These are phyloP conservation scores for Sugiyamaella chiloensis DNA, from an alignment of 805 yeast species.

Conservation along the genomic window DNA sequence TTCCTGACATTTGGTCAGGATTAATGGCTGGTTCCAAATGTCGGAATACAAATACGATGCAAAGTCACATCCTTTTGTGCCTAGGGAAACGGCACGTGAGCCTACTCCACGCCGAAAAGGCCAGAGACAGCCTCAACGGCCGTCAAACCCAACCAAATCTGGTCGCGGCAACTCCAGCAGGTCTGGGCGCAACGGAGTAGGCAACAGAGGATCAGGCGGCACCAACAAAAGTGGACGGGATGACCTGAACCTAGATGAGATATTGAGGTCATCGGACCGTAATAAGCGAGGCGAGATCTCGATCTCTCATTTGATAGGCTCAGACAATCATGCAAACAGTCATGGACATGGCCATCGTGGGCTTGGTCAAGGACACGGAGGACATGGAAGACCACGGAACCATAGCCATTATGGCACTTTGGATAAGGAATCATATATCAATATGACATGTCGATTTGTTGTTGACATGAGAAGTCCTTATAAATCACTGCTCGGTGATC, in stretches of 20 bases:
- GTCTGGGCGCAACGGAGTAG: too few relatives aligned
- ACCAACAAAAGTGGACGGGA: background rate
- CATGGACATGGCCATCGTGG: background rate
- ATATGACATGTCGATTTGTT: slow-evolving; percentile 79
- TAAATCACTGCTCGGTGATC: slow-evolving; percentile 59
- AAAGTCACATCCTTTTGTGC: slow-evolving; percentile 12
- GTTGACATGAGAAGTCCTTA: slow-evolving; percentile 63
- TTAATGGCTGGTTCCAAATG: too few relatives aligned
- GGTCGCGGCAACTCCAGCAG: too few relatives aligned
- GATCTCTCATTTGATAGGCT: slow-evolving; percentile 22
- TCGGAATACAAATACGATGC: slow-evolving; percentile 4
- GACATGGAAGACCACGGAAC: background rate
- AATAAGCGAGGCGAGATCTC: slow-evolving; percentile 23
- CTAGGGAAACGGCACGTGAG: too few relatives aligned
- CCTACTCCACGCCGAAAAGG: too few relatives aligned
- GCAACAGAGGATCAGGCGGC: background rate
- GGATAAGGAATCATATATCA: slow-evolving; percentile 45
- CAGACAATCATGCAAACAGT: background rate
- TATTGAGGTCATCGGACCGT: slow-evolving; percentile 8
- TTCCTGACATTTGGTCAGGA: too few relatives aligned
- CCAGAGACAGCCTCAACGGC: too few relatives aligned
- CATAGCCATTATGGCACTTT: background rate
- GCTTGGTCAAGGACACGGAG: background rate
- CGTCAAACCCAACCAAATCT: too few relatives aligned
- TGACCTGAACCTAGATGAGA: slow-evolving; percentile 7